A percentile compares a stretch with the other conserved stretches of the same genome.
Conservation (phyloP, 2,329 filamentous ascomycete species). For the Paracorniculantispora psalliotae region DNA sequence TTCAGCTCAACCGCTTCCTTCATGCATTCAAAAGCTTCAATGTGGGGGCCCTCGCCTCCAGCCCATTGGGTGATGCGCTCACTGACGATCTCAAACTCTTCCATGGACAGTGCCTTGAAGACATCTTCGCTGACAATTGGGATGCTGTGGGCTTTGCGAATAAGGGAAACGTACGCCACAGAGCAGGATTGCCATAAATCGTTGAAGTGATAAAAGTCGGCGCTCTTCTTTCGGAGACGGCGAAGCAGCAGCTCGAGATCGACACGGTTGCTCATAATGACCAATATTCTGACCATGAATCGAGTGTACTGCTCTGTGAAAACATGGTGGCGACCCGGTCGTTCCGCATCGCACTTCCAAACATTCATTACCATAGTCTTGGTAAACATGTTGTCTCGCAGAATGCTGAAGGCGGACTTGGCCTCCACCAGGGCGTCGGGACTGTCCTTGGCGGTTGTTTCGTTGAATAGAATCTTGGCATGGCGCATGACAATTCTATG, state of each 20-base stretch:
- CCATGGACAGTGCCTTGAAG: constrained; percentile 48
- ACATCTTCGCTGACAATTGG: constrained; percentile 44
- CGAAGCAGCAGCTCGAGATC: constrained; percentile 75
- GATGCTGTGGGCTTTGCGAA: constrained; percentile 46
- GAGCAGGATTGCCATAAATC: constrained; percentile 57
- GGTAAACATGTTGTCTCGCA: constrained; percentile 70
- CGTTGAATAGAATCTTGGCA: constrained; percentile 50
- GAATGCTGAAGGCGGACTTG: constrained; percentile 72
- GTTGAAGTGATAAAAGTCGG: constrained; percentile 63
- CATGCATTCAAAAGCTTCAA: constrained; percentile 47
- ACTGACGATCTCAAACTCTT: constrained; percentile 54
- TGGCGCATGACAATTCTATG: constrained; percentile 83
- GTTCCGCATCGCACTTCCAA: constrained; percentile 87
- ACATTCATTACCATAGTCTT: constrained; percentile 94
- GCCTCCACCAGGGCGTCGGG: constrained; percentile 58
- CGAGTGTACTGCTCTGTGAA: constrained; percentile 84
- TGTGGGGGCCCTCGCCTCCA: constrained; percentile 30
- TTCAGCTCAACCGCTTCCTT: constrained; percentile 56
- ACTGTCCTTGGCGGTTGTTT: constrained; percentile 26
- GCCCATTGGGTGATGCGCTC: constrained; percentile 54
- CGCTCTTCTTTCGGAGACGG: constrained; percentile 74
- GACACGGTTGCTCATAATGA: constrained; percentile 66
- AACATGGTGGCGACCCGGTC: constrained; percentile 80
- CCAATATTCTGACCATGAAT: constrained; percentile 72
- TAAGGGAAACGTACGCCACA: constrained; percentile 46